Evolutionary conservation across 176 grass and related monocot species (phyloP), one percentile per base, ranked within the genome.

Genomic region (Dactylis glomerata): DNA sequence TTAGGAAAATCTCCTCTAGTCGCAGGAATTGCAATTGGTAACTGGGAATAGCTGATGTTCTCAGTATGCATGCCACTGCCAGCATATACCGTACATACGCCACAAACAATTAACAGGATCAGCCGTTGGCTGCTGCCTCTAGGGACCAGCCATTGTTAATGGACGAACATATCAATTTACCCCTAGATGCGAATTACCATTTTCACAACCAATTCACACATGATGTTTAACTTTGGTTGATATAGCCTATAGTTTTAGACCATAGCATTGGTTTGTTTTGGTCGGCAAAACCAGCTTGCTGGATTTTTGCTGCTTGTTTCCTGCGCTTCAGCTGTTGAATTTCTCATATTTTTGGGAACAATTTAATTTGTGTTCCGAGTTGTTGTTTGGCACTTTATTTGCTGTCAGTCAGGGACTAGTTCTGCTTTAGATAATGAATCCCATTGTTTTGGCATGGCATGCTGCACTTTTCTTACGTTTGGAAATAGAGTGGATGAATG

Each of bases 361-460:
- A 59, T 41, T 15, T 45, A 8, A 47, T 59, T 19, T 73, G 50
- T 44, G 16, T 37, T 8, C 23, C 55, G 10, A 50, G 23, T 71
- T 32, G 23, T 73, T 73, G 8, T 31, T 4, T 50, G 27, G 27
- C 41, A 36, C 37, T 61, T 74, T 74, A 74, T 27, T 54, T 73
- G 26, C 68, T 74, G 26, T 74, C 12, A 61, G n/a, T 50, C 31
- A 52, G 22, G 62, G 38, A 72, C 32, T 6, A 26, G 19, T 65
- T 28, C 20, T 73, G 26, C 63, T 81, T 71, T 78, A 55, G 10
- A 51, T 77, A 76, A 13, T 80, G 61, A 64, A 76, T 80, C n/a
- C 30, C 31, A 78, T 80, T 65, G 55, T 73, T 34, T 68, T 41
- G 17, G 20, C 38, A 30, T 55, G 28, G 41, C 19, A 69, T 79